Conservation (phyloP, 2,329 filamentous ascomycete species). For the Xylaria arbuscula region DNA sequence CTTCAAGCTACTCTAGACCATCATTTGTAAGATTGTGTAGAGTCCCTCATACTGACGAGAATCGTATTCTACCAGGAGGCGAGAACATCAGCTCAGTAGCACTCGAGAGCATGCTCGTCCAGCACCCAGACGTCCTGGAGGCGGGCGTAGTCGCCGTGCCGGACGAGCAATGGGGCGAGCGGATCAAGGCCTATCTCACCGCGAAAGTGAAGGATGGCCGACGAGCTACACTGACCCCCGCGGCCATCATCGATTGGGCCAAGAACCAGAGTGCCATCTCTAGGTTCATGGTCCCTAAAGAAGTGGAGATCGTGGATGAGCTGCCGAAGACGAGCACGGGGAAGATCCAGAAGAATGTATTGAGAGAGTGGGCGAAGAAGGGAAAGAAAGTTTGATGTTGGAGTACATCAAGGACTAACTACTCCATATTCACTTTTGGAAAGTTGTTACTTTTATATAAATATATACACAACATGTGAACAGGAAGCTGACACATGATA, state of each 20-base stretch:
- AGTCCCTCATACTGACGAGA: slow-evolving; percentile 12
- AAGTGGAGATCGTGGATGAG: slow-evolving; percentile 83
- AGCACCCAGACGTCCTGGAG: slow-evolving; percentile 90
- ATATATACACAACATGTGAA: not conserved
- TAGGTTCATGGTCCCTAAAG: slow-evolving; percentile 85
- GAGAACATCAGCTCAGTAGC: slow-evolving; percentile 98
- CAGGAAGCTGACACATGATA: not conserved
- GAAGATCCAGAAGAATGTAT: slow-evolving; percentile 94
- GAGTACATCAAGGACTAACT: not conserved
- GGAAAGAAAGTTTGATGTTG: slow-evolving; percentile 19
- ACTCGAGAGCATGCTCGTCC: slow-evolving; percentile 87
- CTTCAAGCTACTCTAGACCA: not conserved
- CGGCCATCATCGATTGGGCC: slow-evolving; percentile 87
- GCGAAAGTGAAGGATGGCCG: slow-evolving; percentile 69
- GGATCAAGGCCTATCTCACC: slow-evolving; percentile 94
- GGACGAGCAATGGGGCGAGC: slow-evolving; percentile 93
- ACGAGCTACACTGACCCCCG: slow-evolving; percentile 62
- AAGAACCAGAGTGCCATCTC: slow-evolving; percentile 83
- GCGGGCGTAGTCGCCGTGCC: slow-evolving; percentile 88
- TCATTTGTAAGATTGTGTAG: not conserved
- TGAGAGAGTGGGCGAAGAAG: slow-evolving; percentile 83
- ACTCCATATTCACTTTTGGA: not conserved
- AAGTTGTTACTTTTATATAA: not conserved
- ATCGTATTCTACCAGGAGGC: slow-evolving; percentile 68
- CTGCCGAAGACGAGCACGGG: slow-evolving; percentile 97